Evolutionary conservation across 306 rosid species (phyloP).

Genomic region (Argentina anserina): DNA sequence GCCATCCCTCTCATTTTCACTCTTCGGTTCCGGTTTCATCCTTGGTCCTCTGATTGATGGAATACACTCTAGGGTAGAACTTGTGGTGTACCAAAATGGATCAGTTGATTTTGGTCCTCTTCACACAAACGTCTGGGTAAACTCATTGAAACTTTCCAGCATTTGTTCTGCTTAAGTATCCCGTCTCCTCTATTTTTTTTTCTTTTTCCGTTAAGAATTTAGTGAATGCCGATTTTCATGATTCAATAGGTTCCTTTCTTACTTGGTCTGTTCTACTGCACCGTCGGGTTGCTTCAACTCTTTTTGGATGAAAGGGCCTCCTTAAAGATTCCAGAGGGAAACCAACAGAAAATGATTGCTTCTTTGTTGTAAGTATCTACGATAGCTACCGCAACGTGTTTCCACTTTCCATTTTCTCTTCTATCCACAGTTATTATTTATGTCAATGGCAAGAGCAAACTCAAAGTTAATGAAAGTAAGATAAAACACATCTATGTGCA

Average conservation of each 20-base stretch:
- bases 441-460: neutral
- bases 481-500: neutral
- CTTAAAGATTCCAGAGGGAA: conserved; percentile 32
- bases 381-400: neutral
- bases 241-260: conserved; percentile 59
- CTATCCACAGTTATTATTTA: neutral
- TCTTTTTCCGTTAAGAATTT: neutral
- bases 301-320: conserved; percentile 46
- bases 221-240: neutral
- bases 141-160: neutral
- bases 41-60: conserved; percentile 82
- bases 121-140: conserved; percentile 60
- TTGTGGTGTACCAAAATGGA: conserved; percentile 55
- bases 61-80: conserved; percentile 76
- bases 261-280: conserved; percentile 70
- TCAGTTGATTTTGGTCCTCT: conserved; percentile 55
- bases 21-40: conserved; percentile 63
- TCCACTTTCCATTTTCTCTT: neutral
- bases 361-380: conserved; percentile 49
- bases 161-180: neutral
- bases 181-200: neutral
- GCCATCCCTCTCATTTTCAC: conserved; percentile 50
- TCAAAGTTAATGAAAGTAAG: neutral
- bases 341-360: conserved; percentile 35
- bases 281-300: conserved; percentile 73